Evolutionary conservation across 2,329 filamentous ascomycete species (phyloP).

Genomic region (Epichloe uncinata): DNA sequence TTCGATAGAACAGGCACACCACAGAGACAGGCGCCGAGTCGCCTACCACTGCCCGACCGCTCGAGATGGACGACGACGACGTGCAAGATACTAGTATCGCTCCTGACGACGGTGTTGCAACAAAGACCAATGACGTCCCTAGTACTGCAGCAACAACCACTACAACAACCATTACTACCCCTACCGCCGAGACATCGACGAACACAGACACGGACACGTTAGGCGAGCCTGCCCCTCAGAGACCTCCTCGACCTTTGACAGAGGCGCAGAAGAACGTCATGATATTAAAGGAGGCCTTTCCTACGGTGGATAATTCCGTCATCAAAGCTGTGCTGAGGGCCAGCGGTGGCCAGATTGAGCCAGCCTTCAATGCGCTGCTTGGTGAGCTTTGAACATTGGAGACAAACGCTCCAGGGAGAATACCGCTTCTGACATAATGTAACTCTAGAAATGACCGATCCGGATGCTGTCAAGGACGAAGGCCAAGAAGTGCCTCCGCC

Average conservation of each 20-base stretch:
- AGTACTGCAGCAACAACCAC: constrained; percentile 3
- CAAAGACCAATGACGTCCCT: constrained; percentile 5
- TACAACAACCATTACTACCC: constrained; percentile 10
- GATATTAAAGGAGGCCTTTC: constrained; percentile 90
- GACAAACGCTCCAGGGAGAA: background rate
- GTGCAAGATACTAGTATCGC: constrained; percentile 45
- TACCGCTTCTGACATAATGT: background rate
- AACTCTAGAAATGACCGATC: constrained; percentile 61
- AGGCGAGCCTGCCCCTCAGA: constrained; percentile 46
- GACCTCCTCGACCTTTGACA: constrained; percentile 72
- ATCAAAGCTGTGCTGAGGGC: constrained; percentile 80
- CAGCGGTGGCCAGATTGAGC: constrained; percentile 77
- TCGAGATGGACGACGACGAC: constrained; percentile 60
- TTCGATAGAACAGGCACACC: constrained; percentile 29
- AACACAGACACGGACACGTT: background rate
- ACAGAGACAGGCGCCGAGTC: constrained; percentile 41
- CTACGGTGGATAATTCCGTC: constrained; percentile 63
- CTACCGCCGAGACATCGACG: constrained; percentile 17
- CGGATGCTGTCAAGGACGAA: constrained; percentile 47
- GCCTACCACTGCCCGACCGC: constrained; percentile 49
- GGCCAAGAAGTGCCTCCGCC: constrained; percentile 50
- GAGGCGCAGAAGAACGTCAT: constrained; percentile 74
- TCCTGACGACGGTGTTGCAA: constrained; percentile 25
- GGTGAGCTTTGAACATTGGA: constrained; percentile 35
- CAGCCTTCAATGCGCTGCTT: constrained; percentile 87